Conservation (phyloP, 345 rosid species). For the Lagerstroemia speciosa region DNA sequence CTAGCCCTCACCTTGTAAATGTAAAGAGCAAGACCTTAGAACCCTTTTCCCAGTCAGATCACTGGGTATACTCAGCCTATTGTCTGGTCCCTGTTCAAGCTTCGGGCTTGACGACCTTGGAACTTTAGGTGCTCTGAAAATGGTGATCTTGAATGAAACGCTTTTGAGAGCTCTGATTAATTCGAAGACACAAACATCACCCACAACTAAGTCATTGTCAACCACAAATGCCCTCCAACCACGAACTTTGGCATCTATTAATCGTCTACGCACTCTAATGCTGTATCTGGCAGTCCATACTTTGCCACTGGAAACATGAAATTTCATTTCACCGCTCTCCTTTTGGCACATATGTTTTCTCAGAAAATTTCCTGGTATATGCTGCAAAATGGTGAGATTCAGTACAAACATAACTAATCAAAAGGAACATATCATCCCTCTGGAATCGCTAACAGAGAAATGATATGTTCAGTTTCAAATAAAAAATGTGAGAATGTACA, state of each 20-base stretch:
- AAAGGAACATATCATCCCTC: background rate
- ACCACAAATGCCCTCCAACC: conserved; percentile 20
- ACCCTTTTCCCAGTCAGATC: no score
- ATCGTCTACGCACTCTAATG: no score
- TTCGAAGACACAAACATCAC: conserved; percentile 22
- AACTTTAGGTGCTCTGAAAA: conserved; percentile 4
- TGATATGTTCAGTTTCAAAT: no score
- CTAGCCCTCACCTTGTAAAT: background rate
- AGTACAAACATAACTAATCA: background rate
- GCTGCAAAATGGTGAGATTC: background rate
- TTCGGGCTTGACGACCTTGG: background rate
- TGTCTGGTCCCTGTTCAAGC: background rate
- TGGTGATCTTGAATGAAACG: conserved; percentile 7
- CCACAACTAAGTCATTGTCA: conserved; percentile 8
- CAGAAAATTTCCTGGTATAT: background rate
- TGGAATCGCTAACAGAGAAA: no score
- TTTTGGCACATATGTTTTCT: background rate
- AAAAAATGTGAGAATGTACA: background rate
- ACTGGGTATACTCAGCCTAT: no score
- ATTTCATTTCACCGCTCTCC: background rate
- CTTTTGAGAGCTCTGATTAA: background rate
- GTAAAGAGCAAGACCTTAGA: no score
- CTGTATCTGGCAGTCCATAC: background rate
- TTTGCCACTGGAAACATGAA: background rate
- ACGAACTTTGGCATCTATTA: background rate